Conservation (phyloP, 257 asterid genomes). For the Marsdenia floribunda region DNA sequence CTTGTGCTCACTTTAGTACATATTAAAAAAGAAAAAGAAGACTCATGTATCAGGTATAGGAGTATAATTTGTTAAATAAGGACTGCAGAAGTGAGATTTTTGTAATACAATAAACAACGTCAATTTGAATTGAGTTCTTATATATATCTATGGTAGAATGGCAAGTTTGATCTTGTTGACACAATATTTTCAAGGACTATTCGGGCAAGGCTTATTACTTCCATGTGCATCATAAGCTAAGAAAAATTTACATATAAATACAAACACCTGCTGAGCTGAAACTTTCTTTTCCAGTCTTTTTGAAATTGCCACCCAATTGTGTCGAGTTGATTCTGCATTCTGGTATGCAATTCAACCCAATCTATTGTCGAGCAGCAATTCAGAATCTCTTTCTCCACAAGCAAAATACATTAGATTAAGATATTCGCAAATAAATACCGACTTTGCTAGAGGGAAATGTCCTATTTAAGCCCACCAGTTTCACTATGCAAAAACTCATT, state of each 20-base stretch:
- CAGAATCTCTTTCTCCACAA: slow-evolving; percentile 6
- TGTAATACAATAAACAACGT: neutral
- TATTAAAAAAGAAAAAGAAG: neutral
- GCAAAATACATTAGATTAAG: neutral
- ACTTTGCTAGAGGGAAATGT: neutral
- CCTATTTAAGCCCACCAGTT: neutral
- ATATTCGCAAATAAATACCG: neutral
- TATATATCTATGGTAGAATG: neutral
- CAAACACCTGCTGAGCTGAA: slow-evolving; percentile 1
- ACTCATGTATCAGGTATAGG: neutral
- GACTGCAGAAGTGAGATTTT: slow-evolving; percentile 23
- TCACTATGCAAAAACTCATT: neutral
- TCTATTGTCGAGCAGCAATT: slow-evolving; percentile 1
- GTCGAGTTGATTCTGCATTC: neutral
- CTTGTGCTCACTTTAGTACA: neutral
- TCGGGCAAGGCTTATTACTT: neutral
- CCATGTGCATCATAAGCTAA: neutral
- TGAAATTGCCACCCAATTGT: neutral
- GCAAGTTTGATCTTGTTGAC: slow-evolving; percentile 13
- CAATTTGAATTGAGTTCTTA: neutral
- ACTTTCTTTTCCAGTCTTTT: neutral
- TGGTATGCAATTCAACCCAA: neutral
- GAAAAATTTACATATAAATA: neutral
- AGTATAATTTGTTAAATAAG: neutral
- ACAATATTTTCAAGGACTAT: neutral